Base-by-base conservation (phyloP, 2,329 filamentous ascomycete genomes). In the Ampelomyces quisqualis region DNA sequence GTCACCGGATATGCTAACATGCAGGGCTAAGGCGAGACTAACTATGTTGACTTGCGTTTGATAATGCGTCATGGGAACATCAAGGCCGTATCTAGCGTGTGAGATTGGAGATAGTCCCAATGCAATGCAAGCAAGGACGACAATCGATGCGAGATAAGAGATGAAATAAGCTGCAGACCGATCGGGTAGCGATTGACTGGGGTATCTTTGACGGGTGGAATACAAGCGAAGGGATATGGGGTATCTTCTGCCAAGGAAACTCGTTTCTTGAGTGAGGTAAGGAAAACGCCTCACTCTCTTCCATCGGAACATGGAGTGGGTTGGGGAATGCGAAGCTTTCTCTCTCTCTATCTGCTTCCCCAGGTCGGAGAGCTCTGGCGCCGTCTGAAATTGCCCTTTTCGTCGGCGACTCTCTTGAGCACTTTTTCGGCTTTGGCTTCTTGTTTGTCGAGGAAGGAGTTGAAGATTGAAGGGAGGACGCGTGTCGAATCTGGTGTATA, bases 301-400 rank as follows among this genome's bases (percentile, higher is more conserved):
- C n/a, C n/a, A n/a, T n/a, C n/a, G 36, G 8, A 28, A 19, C 4
- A 20, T 18, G 28, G 34, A 22, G 18, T 43, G 39, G 20, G 34
- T 40, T 34, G 31, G n/a, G 46, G 34, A 37, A 44, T 47, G 47
- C 40, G n/a, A n/a, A n/a, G n/a, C n/a, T n/a, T n/a, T 36, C 8
- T 27, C 18, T 15, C 17, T 34, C 15, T 42, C 47, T 57, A 67
- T 55, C 64, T 55, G 53, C 60, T 65, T n/a, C 64, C 64, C 63
- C 63, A 67, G 15, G 64, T 66, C 17, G 64, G 64, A 13, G 60
- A 64, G 39, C 60, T 60, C 34, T 65, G 57, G 13, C 64, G 57
- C 54, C 67, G 63, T 40, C 65, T 57, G 43, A 68, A 68, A 49
- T 67, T 68, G 38, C 65, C 65, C 47, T 67, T 68, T 43, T 59